Percentiles rank a stretch among this genome's conserved stretches.
phyloP scores from a whole-genome alignment of 345 rosid species.

The Stellera chamaejasme region DNA sequence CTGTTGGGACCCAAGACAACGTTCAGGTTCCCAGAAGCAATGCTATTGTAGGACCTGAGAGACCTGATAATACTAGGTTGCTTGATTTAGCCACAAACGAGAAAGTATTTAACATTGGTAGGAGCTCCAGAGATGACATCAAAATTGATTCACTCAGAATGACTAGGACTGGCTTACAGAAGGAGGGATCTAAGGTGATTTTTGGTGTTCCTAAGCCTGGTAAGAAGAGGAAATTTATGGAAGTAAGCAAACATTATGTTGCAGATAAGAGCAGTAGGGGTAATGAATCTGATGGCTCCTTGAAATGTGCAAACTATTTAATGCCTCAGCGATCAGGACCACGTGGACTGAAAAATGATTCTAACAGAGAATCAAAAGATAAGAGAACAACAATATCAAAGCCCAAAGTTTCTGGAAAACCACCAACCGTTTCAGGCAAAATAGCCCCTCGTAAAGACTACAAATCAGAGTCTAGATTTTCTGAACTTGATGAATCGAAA shows the following conservation, averaged over 20 bases:
- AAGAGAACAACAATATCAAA: slow-evolving; percentile 42
- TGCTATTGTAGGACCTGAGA: slow-evolving; percentile 28
- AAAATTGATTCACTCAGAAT: slow-evolving; percentile 46
- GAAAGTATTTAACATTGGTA: slow-evolving; percentile 64
- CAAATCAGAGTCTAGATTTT: slow-evolving; percentile 19
- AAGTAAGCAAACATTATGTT: slow-evolving; percentile 89
- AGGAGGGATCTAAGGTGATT: slow-evolving; percentile 69
- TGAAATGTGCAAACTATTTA: slow-evolving; percentile 50
- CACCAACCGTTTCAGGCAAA: slow-evolving; percentile 35
- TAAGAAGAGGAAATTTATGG: slow-evolving; percentile 96
- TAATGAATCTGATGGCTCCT: slow-evolving; percentile 45
- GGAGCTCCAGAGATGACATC: slow-evolving; percentile 37
- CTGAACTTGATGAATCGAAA: slow-evolving; percentile 33
- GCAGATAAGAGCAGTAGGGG: slow-evolving; percentile 38
- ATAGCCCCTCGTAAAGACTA: slow-evolving; percentile 38
- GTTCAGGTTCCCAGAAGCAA: slow-evolving; percentile 30
- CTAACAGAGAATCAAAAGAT: slow-evolving; percentile 46
- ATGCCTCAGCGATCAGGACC: slow-evolving; percentile 62
- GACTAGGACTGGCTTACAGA: slow-evolving; percentile 69
- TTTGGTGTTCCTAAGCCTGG: slow-evolving; percentile 98
- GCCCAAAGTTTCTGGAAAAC: slow-evolving; percentile 55
- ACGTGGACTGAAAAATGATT: slow-evolving; percentile 50
- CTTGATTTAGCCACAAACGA: slow-evolving; percentile 49
- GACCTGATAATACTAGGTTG: slow-evolving; percentile 36
- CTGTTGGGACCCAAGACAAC: slow-evolving; percentile 36